Percentiles rank a stretch among this genome's conserved stretches.
These are phyloP conservation scores for Candida sanyaensis DNA, from an alignment of 1,139 yeast species.

Conservation along the genomic window DNA sequence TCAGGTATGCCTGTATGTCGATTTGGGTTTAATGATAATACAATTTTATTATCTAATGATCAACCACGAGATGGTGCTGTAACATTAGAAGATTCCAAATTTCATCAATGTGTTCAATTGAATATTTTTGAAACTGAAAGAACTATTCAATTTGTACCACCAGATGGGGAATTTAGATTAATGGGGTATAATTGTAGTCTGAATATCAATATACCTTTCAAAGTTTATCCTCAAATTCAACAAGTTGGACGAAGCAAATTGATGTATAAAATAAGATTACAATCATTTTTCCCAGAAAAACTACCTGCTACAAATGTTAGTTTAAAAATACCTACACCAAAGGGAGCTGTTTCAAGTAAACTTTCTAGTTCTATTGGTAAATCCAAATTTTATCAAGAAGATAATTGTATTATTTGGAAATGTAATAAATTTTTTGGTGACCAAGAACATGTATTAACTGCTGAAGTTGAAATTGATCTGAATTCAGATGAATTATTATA, in stretches of 20 bases:
- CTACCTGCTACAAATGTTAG: conserved; percentile 66
- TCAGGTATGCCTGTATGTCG: conserved; percentile 75
- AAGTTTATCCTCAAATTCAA: conserved; percentile 61
- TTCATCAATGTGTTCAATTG: conserved; percentile 88
- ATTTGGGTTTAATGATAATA: conserved; percentile 59
- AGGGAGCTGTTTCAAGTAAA: conserved; percentile 54
- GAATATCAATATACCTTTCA: conserved; percentile 71
- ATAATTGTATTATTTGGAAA: conserved; percentile 67
- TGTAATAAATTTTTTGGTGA: conserved; percentile 70
- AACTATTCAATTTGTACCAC: conserved; percentile 84
- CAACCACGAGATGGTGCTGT: conserved; percentile 44
- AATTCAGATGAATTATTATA: conserved; percentile 20
- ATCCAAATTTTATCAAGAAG: conserved; percentile 67
- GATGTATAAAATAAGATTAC: conserved; percentile 60
- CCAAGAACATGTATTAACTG: conserved; percentile 58
- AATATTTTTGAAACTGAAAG: conserved; percentile 79
- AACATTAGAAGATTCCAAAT: conserved; percentile 73
- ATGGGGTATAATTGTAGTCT: conserved; percentile 67
- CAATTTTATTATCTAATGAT: conserved; percentile 20
- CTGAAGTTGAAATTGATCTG: conserved; percentile 43
- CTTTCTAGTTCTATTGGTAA: conserved; percentile 62
- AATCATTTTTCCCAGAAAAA: conserved; percentile 64
- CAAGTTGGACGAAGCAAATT: conserved; percentile 51
- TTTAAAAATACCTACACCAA: conserved; percentile 71
- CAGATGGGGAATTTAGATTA: conserved; percentile 90